Percentiles rank a stretch among this genome's conserved stretches.
These are phyloP conservation scores for Onygenales sp. DNA, from an alignment of 2,329 filamentous ascomycete species.

Conservation along the genomic window DNA sequence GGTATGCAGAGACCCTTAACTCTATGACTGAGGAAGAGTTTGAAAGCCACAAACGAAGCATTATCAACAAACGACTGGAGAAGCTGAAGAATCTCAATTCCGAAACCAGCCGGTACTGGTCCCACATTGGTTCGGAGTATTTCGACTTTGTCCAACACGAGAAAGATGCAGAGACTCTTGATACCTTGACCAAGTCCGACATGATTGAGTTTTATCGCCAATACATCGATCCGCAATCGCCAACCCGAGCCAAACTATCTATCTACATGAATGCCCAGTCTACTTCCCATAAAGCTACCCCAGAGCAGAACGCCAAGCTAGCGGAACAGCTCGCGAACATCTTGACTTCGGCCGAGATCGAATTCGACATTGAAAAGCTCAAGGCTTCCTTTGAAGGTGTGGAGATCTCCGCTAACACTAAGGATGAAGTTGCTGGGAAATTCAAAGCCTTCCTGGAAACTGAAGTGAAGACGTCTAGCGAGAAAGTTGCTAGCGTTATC, in stretches of 20 bases:
- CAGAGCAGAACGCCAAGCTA: conserved; percentile 26
- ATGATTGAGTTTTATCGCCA: conserved; percentile 69
- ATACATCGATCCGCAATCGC: conserved; percentile 66
- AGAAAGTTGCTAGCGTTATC: conserved; percentile 40
- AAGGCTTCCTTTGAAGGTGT: conserved; percentile 35
- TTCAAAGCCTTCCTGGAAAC: conserved; percentile 44
- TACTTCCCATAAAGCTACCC: conserved; percentile 30
- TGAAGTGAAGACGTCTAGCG: conserved; percentile 40
- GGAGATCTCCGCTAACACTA: conserved; percentile 37
- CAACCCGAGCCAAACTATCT: conserved; percentile 67
- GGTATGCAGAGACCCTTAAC: conserved; percentile 56
- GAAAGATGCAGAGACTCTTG: conserved; percentile 66
- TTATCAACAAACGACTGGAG: conserved; percentile 78
- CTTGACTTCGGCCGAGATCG: conserved; percentile 39
- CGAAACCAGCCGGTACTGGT: conserved; percentile 75
- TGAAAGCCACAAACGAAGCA: conserved; percentile 79
- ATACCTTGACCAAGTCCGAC: conserved; percentile 65
- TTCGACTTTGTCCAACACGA: conserved; percentile 83
- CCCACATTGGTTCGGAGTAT: conserved; percentile 72
- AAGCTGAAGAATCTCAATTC: conserved; percentile 86
- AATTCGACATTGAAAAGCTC: conserved; percentile 33
- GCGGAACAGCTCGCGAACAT: conserved; percentile 36
- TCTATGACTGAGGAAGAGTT: conserved; percentile 78
- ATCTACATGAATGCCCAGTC: conserved; percentile 74
- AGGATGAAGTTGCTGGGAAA: conserved; percentile 41